Base-by-base conservation (phyloP, 2,329 filamentous ascomycete genomes). In the Cordyceps pruinosa region DNA sequence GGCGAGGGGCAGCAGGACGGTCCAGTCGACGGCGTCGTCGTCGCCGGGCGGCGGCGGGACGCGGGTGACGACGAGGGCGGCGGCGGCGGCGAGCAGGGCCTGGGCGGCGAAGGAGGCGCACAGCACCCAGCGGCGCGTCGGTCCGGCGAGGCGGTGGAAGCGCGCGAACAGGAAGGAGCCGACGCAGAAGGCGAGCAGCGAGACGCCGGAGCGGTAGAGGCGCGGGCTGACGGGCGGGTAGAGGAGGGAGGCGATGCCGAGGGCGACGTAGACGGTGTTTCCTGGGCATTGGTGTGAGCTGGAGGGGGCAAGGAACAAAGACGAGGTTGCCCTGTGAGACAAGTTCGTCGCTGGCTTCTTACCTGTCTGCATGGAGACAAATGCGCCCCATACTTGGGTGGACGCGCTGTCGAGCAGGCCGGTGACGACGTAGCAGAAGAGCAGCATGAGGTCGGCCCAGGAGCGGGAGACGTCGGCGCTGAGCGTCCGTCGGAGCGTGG, bases 311-410 rank as follows among this genome's bases (percentile, higher is more conserved):
- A 41, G n/a, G 23, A 10, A 10, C 2, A 21, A 37, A 17, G 15
- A 17, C n/a, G 35, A 17, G 5, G 35, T 37, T n/a, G n/a, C n/a
- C n/a, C n/a, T n/a, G n/a, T n/a, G n/a, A n/a, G n/a, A n/a, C n/a
- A n/a, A n/a, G n/a, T n/a, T 17, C 15, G 35, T n/a, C 4, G 19
- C 19, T 30, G 26, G n/a, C 1, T 28, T 70, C 75, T 61, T 65
- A 82, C 87, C 88, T 32, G 88, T 92, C 67, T 92, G 89, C 88
- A 92, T 92, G 64, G 85, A 89, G 41, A 90, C 88, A 64, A 93
- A 93, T 3, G 86, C 86, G 13, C 88, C 87, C 85, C 87, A 92
- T 42, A 87, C 87, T 58, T 85, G 86, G 47, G 89, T 87, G 2
- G 87, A 84, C 2, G 87, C 84, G 70, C 86, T 89, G 71, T 93